A percentile compares a stretch with the other conserved stretches of the same genome.
phyloP scores from a whole-genome alignment of 306 rosid species.

The Acmispon strigosus region DNA sequence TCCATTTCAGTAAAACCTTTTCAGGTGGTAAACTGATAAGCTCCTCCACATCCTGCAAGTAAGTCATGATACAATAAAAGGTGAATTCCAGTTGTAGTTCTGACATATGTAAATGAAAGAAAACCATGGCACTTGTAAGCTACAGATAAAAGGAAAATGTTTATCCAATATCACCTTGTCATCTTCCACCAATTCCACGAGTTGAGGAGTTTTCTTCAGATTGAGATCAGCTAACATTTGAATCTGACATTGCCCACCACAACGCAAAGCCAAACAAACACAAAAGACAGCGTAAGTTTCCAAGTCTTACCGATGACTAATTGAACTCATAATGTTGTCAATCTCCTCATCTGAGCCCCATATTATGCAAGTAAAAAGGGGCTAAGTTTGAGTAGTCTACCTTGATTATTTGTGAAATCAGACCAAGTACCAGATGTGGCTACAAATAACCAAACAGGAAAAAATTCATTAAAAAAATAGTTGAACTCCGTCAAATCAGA shows the following conservation, averaged over 20 bases:
- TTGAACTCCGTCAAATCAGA: slow-evolving; percentile 11
- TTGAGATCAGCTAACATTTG: slow-evolving; percentile 92
- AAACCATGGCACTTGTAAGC: slow-evolving; percentile 6
- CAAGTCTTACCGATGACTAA: slow-evolving; percentile 14
- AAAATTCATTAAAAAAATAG: not conserved
- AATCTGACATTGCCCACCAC: slow-evolving; percentile 57
- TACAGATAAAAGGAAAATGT: not conserved
- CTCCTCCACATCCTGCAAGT: slow-evolving; percentile 93
- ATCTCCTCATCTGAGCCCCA: not conserved
- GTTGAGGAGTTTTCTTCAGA: slow-evolving; percentile 99
- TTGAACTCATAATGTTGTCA: not conserved
- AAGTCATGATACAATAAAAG: slow-evolving; percentile 6
- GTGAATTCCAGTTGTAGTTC: not conserved
- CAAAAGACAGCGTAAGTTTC: slow-evolving; percentile 1
- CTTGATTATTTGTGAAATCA: slow-evolving; percentile 96
- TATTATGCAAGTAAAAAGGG: not conserved
- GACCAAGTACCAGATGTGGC: slow-evolving; percentile 91
- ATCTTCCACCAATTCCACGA: slow-evolving; percentile 92
- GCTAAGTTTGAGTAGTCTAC: slow-evolving; percentile 31
- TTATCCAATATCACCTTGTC: slow-evolving; percentile 55
- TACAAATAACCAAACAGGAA: slow-evolving; percentile 33
- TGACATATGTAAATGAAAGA: not conserved
- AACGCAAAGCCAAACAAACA: slow-evolving; percentile 22
- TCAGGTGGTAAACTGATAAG: slow-evolving; percentile 91
- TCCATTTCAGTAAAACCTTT: slow-evolving; percentile 93